Evolutionary conservation across 768 basidiomycete species (phyloP), one percentile per base, ranked within the genome.

Genomic region (Termitomyces sp.): DNA sequence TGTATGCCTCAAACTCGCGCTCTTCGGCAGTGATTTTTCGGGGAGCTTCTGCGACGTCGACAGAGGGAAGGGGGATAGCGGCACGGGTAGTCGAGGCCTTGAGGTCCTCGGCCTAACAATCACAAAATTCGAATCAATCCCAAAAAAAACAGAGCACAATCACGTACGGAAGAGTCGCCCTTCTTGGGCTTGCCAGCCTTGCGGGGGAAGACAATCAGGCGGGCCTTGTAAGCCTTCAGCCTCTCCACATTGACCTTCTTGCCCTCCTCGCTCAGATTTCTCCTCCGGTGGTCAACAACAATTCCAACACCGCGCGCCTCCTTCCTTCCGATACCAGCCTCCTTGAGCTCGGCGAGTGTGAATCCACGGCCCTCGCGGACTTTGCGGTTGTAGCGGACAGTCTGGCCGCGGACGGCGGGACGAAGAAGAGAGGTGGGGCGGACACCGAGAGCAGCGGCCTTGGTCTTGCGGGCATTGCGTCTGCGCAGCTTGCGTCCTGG

Each of bases 321-420:
- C 81, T 96, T 97, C 79, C 84, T 86, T 69, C 91, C 88, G 73
- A 99, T 84, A 52, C 97, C 97, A 64, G 96, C 97, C 73, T 91
- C 93, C 82, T 95, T 97, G 74, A 99, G 84, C 78, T 99, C 97
- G 51, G 85, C 84, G 50, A 93, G 80, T 63, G 96, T 95, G 84
- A 98, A 98, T 58, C 97, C 96, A 72, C 96, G 92, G 60, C 96
- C 96, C 74, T 95, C 92, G 67, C 97, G 92, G 71, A 98, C 76
- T 79, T 97, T 97, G 77, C 91, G 87, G 86, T 98, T 99, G 88
- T 98, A 99, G 68, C 94, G 94, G 69, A 96, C 85, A 64, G 96
- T 98, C 70, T 94, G 96, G 62, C 83, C 93, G 76, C 94, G 95
- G 69, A 99, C 97, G 64, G 96, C 96, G 52, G 96, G 96, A 71